These are phyloP conservation scores for Porphyrellus cyaneotinctus DNA, from an alignment of 768 basidiomycete species.

Conservation along the genomic window DNA sequence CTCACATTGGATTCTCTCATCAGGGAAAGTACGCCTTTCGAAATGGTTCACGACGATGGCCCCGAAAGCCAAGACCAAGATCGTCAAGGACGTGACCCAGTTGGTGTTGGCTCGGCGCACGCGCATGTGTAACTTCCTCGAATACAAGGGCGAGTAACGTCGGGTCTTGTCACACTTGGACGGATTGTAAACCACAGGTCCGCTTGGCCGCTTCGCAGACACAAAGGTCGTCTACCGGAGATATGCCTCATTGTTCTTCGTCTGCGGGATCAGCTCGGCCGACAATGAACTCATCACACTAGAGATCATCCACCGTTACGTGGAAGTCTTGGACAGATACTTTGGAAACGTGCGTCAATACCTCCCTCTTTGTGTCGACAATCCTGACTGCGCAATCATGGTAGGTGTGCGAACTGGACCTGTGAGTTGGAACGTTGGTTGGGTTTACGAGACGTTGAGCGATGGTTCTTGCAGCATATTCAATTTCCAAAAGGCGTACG, in stretches of 20 bases:
- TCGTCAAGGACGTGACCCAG: constrained; percentile 93
- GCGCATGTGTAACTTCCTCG: constrained; percentile 93
- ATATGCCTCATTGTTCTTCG: constrained; percentile 95
- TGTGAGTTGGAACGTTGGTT: constrained; percentile 46
- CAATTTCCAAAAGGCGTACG: constrained; percentile 96
- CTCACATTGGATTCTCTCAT: constrained; percentile 10
- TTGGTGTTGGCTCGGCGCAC: constrained; percentile 84
- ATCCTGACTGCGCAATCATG: not conserved
- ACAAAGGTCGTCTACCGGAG: constrained; percentile 90
- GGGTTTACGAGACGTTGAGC: not conserved
- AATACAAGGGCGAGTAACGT: constrained; percentile 78
- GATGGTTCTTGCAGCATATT: constrained; percentile 66
- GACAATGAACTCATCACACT: constrained; percentile 93
- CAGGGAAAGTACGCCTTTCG: constrained; percentile 89
- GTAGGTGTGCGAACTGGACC: constrained; percentile 87
- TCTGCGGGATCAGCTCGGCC: constrained; percentile 73
- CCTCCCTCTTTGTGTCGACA: not conserved
- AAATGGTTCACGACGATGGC: constrained; percentile 94
- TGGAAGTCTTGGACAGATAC: constrained; percentile 77
- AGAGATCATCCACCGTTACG: constrained; percentile 92
- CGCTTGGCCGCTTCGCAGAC: constrained; percentile 37
- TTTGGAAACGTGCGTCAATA: constrained; percentile 39
- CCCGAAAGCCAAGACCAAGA: constrained; percentile 79
- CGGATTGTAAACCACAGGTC: not conserved
- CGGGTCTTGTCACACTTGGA: not conserved